Evolutionary conservation across 208 protist genomes (phyloP).

Genomic region (Crithidia fasciculata): DNA sequence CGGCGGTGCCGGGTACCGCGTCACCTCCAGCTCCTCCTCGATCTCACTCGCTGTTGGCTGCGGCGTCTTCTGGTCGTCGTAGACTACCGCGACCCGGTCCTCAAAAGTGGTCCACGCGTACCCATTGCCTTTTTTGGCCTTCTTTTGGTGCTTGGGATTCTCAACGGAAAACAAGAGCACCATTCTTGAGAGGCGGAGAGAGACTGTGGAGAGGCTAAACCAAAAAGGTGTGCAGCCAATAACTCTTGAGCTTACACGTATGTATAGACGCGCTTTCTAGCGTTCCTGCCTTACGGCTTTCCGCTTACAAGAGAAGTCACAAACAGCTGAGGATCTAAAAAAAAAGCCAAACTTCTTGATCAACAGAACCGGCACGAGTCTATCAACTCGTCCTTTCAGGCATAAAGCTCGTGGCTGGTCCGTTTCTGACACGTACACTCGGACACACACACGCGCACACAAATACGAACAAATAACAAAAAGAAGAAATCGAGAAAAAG

Average conservation of each 20-base stretch:
- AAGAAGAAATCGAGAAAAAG: neutral
- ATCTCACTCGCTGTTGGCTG: constrained; percentile 28
- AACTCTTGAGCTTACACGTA: no score
- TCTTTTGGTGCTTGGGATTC: constrained; percentile 16
- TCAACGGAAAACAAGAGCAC: constrained; percentile 18
- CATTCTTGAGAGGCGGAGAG: neutral
- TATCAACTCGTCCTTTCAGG: no score
- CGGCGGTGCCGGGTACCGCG: constrained; percentile 31
- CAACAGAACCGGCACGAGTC: no score
- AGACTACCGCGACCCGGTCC: constrained; percentile 33
- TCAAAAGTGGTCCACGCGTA: constrained; percentile 36
- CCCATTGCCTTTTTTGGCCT: constrained; percentile 8
- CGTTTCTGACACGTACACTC: no score
- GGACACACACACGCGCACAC: neutral
- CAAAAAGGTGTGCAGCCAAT: neutral
- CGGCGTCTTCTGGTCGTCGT: constrained; percentile 23
- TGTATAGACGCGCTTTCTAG: no score
- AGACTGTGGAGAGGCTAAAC: neutral
- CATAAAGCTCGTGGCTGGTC: no score
- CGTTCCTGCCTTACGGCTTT: no score
- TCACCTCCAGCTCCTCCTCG: constrained; percentile 19
- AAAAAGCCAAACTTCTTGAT: no score
- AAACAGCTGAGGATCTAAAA: no score
- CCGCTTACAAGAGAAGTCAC: no score
- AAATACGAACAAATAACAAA: neutral